Base-by-base conservation (phyloP, 2,329 filamentous ascomycete genomes). In the Ceratocystis papillata region DNA sequence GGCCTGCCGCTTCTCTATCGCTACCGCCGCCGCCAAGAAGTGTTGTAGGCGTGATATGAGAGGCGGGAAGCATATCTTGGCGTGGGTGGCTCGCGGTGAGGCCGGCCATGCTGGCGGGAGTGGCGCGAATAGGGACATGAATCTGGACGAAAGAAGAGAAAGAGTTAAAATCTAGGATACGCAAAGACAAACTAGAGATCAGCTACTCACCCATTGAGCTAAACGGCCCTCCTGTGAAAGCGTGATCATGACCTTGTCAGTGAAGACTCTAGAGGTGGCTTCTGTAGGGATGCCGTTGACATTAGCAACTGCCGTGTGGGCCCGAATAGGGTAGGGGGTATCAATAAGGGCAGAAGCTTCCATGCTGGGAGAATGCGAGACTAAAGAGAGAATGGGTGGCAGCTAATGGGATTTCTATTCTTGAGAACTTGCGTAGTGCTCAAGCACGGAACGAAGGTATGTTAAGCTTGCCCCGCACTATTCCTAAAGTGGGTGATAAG, bases 171-270 rank as follows among this genome's bases (percentile, higher is more conserved):
- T 22, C 37, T 25, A 15, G 4, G 8, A 63, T 15, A n/a, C 46
- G 28, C 17, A 33, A 25, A 55, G 17, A 61, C 12, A 45, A 30
- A 15, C 8, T 15, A 44, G 10, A 55, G 4, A 28, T 46, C n/a
- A 37, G 10, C n/a, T 2, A 73, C 78, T 65, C 79, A 96, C 91
- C 94, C 94, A 99, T 80, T 97, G 94, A 22, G 89, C 88, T 60
- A 97, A 77, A 67, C 87, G 83, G 5, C 92, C 93, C 68, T 87
- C 83, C 77, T 97, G 94, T 0, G 89, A 89, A 68, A 97, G 82
- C 0, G 91, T 96, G 69, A 99, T 79, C 71, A 99, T 77, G 71
- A 99, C 90, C 76, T 90, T 96, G 81, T 97, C 94, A 7, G 86
- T 81, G 76, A 97, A 97, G 71, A 81, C 84, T 65, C 91, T 79